These are phyloP conservation scores for Magnusiomyces fungicola DNA, from an alignment of 1,139 yeast species.

Conservation along the genomic window DNA sequence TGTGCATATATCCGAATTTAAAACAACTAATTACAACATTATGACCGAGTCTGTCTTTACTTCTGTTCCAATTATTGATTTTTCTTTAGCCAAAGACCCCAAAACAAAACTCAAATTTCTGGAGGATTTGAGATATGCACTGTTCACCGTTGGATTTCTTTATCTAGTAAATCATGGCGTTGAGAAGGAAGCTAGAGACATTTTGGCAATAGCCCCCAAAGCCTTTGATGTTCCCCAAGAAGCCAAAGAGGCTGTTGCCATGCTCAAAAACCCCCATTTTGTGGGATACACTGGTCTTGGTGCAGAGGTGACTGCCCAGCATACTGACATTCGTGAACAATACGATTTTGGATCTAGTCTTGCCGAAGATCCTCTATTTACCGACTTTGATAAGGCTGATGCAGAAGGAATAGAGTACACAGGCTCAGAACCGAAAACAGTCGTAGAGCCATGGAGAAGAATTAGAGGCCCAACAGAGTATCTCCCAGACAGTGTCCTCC, in stretches of 20 bases:
- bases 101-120: slow-evolving; percentile 41
- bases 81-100: slow-evolving; percentile 31
- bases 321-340: slow-evolving; percentile 61
- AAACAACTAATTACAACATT: neutral
- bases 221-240: slow-evolving; percentile 51
- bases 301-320: slow-evolving; percentile 55
- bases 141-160: slow-evolving; percentile 56
- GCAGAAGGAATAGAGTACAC: slow-evolving; percentile 32
- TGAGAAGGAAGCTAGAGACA: slow-evolving; percentile 34
- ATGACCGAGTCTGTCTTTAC: slow-evolving; percentile 18
- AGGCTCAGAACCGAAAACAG: neutral
- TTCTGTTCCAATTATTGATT: slow-evolving; percentile 30
- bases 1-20: neutral
- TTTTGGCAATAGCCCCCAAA: slow-evolving; percentile 40
- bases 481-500: slow-evolving; percentile 46
- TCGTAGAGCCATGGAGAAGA: slow-evolving; percentile 37
- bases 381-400: slow-evolving; percentile 27
- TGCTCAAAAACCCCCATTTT: slow-evolving; percentile 59
- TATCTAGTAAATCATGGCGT: slow-evolving; percentile 46
- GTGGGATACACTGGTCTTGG: slow-evolving; percentile 61
- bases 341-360: slow-evolving; percentile 59
- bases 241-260: slow-evolving; percentile 44
- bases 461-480: slow-evolving; percentile 61
- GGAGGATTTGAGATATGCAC: slow-evolving; percentile 43
- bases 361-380: slow-evolving; percentile 26